A percentile compares a stretch with the other conserved stretches of the same genome.
Conservation (phyloP, 495 filamentous ascomycete species). For the Articulospora tetracladia region DNA sequence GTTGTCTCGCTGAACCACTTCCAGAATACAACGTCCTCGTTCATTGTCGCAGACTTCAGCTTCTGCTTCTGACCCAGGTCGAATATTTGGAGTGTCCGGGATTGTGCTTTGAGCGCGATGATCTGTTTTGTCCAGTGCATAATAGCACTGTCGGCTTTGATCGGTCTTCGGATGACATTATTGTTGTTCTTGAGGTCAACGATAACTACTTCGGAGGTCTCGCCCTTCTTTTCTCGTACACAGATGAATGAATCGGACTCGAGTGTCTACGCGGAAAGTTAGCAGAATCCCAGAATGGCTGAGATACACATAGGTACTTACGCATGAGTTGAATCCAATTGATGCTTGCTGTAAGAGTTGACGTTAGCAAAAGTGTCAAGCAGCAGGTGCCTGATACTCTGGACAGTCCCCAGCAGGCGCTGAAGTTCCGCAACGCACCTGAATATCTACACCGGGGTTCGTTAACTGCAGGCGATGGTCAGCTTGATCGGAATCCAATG, state of each 20-base stretch:
- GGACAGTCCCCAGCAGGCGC: not conserved
- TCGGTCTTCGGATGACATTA: slow-evolving; percentile 84
- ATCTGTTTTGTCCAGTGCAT: slow-evolving; percentile 98
- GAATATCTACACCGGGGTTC: slow-evolving; percentile 62
- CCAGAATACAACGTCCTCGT: slow-evolving; percentile 97
- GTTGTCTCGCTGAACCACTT: slow-evolving; percentile 93
- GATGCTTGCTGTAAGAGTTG: slow-evolving; percentile 57
- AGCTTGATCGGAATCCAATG: slow-evolving; percentile 5
- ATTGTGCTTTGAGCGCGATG: slow-evolving; percentile 91
- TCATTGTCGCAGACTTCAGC: slow-evolving; percentile 91
- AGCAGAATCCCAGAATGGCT: slow-evolving; percentile 6
- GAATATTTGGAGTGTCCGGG: slow-evolving; percentile 94
- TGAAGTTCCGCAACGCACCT: slow-evolving; percentile 50
- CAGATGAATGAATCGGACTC: slow-evolving; percentile 96
- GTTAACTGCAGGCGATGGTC: slow-evolving; percentile 52
- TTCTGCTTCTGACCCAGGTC: slow-evolving; percentile 86
- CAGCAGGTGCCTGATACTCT: slow-evolving; percentile 7
- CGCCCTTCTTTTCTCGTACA: slow-evolving; percentile 85
- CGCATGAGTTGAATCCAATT: slow-evolving; percentile 96
- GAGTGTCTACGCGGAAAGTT: slow-evolving; percentile 64
- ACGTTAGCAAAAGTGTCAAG: slow-evolving; percentile 34
- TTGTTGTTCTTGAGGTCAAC: slow-evolving; percentile 87
- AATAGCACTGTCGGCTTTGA: slow-evolving; percentile 99
- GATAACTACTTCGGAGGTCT: slow-evolving; percentile 89
- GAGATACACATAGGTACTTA: slow-evolving; percentile 45